Percentiles rank a stretch among this genome's conserved stretches.
phyloP scores from a whole-genome alignment of 2,329 filamentous ascomycete species.

The Fusarium sp. region DNA sequence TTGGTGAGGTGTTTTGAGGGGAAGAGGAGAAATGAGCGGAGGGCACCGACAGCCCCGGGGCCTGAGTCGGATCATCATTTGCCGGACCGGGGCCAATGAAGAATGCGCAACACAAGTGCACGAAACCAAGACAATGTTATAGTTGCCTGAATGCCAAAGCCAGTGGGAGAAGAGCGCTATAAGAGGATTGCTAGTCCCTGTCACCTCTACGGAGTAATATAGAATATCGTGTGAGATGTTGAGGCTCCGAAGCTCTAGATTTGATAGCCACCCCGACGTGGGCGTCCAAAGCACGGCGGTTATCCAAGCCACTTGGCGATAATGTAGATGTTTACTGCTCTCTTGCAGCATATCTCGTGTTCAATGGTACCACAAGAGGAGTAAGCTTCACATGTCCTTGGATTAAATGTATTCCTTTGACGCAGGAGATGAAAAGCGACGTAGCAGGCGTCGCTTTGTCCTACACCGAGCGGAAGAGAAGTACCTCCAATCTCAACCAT shows the following conservation, averaged over 20 bases:
- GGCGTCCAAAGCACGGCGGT: conserved; percentile 7
- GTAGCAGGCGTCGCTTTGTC: conserved; percentile 23
- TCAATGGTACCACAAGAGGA: conserved; percentile 25
- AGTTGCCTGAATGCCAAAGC: neutral
- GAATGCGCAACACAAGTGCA: conserved; percentile 7
- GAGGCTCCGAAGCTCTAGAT: conserved; percentile 17
- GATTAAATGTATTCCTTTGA: conserved; percentile 16
- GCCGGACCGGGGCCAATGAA: conserved; percentile 33
- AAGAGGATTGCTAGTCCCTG: neutral
- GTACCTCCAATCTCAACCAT: conserved; percentile 7
- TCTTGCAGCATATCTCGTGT: conserved; percentile 29
- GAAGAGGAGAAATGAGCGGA: conserved; percentile 25
- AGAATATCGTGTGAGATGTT: conserved; percentile 9
- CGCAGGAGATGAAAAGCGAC: conserved; percentile 8
- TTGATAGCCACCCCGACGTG: conserved; percentile 2
- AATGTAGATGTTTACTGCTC: neutral
- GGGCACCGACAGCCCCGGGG: conserved; percentile 34
- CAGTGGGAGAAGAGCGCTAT: neutral
- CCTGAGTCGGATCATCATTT: conserved; percentile 33
- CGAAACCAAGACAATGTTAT: conserved; percentile 3
- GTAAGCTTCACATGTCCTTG: conserved; percentile 2
- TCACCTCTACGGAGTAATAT: neutral
- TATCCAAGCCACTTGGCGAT: conserved; percentile 15
- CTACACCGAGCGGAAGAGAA: conserved; percentile 7
- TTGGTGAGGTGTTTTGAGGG: conserved; percentile 13